Evolutionary conservation across 805 yeast genomes (phyloP).

Genomic region (Candida boidinii): DNA sequence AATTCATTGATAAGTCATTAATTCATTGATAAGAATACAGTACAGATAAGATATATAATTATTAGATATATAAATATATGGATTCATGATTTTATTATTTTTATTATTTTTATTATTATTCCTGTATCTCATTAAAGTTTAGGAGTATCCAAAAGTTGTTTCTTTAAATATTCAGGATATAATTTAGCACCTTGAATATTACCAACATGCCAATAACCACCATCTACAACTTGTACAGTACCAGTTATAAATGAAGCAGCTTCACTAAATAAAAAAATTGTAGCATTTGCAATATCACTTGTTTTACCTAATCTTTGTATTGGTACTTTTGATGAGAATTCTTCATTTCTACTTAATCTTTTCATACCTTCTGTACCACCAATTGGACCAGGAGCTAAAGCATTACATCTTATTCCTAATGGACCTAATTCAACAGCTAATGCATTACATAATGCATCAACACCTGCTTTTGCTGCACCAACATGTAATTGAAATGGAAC

Average conservation of each 20-base stretch:
- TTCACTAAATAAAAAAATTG: slow-evolving; percentile 74
- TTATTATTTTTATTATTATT: too few relatives aligned
- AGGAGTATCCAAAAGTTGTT: slow-evolving; percentile 17
- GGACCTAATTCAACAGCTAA: slow-evolving; percentile 92
- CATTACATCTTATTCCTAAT: slow-evolving; percentile 72
- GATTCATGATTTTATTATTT: too few relatives aligned
- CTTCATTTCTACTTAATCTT: slow-evolving; percentile 41
- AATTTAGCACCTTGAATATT: slow-evolving; percentile 19
- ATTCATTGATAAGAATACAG: too few relatives aligned
- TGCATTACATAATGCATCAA: slow-evolving; percentile 79
- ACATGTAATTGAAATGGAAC: slow-evolving; percentile 86
- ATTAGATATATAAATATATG: too few relatives aligned
- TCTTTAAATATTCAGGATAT: slow-evolving; percentile 35
- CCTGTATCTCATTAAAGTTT: slow-evolving; percentile 15
- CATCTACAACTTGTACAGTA: slow-evolving; percentile 75
- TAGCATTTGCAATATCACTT: slow-evolving; percentile 78
- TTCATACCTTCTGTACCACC: slow-evolving; percentile 80
- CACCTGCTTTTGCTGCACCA: slow-evolving; percentile 93
- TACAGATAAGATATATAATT: too few relatives aligned
- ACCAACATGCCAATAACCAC: slow-evolving; percentile 84
- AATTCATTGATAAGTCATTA: too few relatives aligned
- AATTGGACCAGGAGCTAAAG: slow-evolving; percentile 90
- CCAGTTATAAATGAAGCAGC: slow-evolving; percentile 79
- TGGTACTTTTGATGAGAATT: slow-evolving; percentile 44
- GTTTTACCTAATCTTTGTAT: slow-evolving; percentile 62